phyloP scores from a whole-genome alignment of 768 basidiomycete species.

The Amanita phalloides region DNA sequence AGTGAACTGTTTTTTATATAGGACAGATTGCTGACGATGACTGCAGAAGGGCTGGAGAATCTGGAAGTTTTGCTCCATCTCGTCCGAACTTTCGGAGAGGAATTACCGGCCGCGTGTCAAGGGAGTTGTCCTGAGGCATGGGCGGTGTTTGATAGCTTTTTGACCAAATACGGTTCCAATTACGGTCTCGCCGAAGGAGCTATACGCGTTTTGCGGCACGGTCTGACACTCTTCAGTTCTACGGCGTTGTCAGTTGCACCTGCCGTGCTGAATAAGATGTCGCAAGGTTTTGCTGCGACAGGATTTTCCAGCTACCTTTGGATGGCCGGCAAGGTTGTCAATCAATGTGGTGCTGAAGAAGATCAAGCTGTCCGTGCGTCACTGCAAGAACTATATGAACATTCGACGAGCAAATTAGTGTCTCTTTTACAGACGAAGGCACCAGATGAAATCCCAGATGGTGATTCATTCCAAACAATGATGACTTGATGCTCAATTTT shows the following conservation, averaged over 20 bases:
- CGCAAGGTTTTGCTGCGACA: conserved; percentile 64
- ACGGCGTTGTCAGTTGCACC: conserved; percentile 59
- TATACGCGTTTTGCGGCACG: conserved; percentile 77
- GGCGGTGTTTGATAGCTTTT: conserved; percentile 70
- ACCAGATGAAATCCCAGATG: conserved; percentile 76
- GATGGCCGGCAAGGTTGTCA: conserved; percentile 85
- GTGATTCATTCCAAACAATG: conserved; percentile 33
- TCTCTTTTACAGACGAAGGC: conserved; percentile 55
- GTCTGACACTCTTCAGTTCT: conserved; percentile 69
- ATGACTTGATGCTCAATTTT: background rate
- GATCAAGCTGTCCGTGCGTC: conserved; percentile 43
- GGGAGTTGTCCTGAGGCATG: conserved; percentile 75
- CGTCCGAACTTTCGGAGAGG: conserved; percentile 72
- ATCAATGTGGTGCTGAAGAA: conserved; percentile 61
- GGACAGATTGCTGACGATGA: background rate
- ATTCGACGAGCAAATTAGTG: conserved; percentile 62
- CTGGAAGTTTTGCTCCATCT: conserved; percentile 86
- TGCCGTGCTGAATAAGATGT: conserved; percentile 66
- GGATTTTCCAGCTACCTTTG: conserved; percentile 85
- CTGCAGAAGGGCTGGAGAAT: conserved; percentile 77
- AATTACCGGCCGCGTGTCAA: conserved; percentile 71
- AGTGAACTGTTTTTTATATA: conserved; percentile 16
- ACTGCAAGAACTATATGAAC: conserved; percentile 61
- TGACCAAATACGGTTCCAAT: conserved; percentile 67
- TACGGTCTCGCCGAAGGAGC: conserved; percentile 74